Evolutionary conservation across 495 filamentous ascomycete species (phyloP).

Genomic region (Friedmanniomyces simplex): DNA sequence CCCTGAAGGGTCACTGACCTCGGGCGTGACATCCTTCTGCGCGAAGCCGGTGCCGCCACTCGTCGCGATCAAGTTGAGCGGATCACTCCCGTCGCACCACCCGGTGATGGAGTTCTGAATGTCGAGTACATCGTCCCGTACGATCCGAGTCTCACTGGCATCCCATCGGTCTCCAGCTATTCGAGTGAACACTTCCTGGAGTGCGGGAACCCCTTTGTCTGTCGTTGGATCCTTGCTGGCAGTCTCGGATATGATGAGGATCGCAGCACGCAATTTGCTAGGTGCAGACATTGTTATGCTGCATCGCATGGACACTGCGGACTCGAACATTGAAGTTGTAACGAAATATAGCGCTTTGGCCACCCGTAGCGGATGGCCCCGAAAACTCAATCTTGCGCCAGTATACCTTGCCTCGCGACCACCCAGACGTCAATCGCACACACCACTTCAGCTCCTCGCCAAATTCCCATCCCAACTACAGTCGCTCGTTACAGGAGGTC

Average conservation of each 20-base stretch:
- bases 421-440: background rate
- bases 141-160: conserved; percentile 56
- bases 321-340: background rate
- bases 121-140: conserved; percentile 62
- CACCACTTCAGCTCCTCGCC: background rate
- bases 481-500: background rate
- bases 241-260: conserved; percentile 91
- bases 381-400: background rate
- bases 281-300: background rate
- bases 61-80: conserved; percentile 67
- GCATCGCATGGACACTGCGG: background rate
- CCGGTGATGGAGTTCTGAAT: conserved; percentile 62
- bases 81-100: conserved; percentile 56
- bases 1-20: conserved; percentile 45
- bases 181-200: conserved; percentile 53
- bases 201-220: conserved; percentile 55
- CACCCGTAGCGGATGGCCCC: background rate
- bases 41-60: conserved; percentile 95
- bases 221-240: conserved; percentile 70
- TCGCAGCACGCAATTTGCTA: conserved; percentile 48
- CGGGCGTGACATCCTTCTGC: conserved; percentile 76
- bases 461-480: background rate
- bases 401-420: too few species aligned
- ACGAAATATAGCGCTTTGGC: background rate
- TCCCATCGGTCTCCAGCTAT: conserved; percentile 59